Evolutionary conservation across 495 filamentous ascomycete genomes (phyloP).

Genomic region (Talaromyces adpressus): DNA sequence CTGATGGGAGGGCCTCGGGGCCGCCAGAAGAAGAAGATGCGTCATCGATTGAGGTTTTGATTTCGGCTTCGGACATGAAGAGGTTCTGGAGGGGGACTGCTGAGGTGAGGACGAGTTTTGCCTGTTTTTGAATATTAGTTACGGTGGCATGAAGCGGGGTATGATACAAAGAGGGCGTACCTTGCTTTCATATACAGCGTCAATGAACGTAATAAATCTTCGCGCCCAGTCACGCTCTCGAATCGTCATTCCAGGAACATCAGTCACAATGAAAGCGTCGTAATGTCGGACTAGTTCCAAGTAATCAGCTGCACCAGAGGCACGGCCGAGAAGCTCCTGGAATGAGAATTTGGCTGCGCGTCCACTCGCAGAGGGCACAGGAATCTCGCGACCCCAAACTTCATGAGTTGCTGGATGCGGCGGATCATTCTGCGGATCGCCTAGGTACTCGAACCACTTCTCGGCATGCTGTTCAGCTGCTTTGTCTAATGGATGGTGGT

Average conservation of each 20-base stretch:
- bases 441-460: slow-evolving; percentile 91
- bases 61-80: slow-evolving; percentile 78
- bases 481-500: slow-evolving; percentile 75
- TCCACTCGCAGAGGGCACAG: slow-evolving; percentile 82
- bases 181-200: slow-evolving; percentile 80
- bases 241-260: slow-evolving; percentile 86
- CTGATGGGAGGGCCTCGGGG: slow-evolving; percentile 41
- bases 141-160: not conserved
- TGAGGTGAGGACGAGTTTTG: slow-evolving; percentile 91
- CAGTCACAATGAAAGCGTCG: slow-evolving; percentile 83
- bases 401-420: slow-evolving; percentile 69
- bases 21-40: not conserved
- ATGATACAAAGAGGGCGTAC: slow-evolving; percentile 26
- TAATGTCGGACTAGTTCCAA: slow-evolving; percentile 87
- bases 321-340: slow-evolving; percentile 76
- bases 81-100: slow-evolving; percentile 76
- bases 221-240: slow-evolving; percentile 81
- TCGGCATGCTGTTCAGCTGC: slow-evolving; percentile 75
- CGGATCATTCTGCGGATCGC: slow-evolving; percentile 69
- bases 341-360: slow-evolving; percentile 86
- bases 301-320: slow-evolving; percentile 90
- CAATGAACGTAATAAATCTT: slow-evolving; percentile 94
- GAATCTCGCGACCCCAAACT: slow-evolving; percentile 91
- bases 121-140: slow-evolving; percentile 35
- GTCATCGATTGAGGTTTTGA: slow-evolving; percentile 39